A percentile compares a stretch with the other conserved stretches of the same genome.
Evolutionary conservation across 2,329 filamentous ascomycete genomes (phyloP).

Genomic region (Bipolaris zeicola): DNA sequence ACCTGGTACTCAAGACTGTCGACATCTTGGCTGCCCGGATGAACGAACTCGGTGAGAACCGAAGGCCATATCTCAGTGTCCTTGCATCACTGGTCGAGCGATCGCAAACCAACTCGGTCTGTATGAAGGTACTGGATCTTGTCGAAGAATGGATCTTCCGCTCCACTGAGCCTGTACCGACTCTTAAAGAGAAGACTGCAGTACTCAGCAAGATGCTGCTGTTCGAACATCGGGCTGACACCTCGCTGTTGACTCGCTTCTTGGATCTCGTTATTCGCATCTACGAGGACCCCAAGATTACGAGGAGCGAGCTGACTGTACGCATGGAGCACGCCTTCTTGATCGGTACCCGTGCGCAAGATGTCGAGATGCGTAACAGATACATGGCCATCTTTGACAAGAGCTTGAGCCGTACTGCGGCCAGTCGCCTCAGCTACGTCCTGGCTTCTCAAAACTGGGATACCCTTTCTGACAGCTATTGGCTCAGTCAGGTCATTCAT

Average conservation of each 20-base stretch:
- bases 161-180: conserved; percentile 93
- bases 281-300: conserved; percentile 96
- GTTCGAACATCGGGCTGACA: conserved; percentile 84
- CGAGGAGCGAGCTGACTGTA: conserved; percentile 92
- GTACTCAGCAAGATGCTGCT: conserved; percentile 99
- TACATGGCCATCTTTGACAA: conserved; percentile 97
- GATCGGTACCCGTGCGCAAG: conserved; percentile 88
- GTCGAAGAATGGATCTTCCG: conserved; percentile 97
- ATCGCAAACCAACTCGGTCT: conserved; percentile 83
- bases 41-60: conserved; percentile 87
- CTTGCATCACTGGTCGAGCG: conserved; percentile 94
- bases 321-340: conserved; percentile 98
- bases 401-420: conserved; percentile 90
- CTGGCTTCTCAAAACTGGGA: conserved; percentile 96
- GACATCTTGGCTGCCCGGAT: conserved; percentile 91
- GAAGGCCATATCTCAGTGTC: conserved; percentile 92
- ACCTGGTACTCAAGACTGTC: conserved; percentile 92
- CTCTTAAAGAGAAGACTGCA: conserved; percentile 97
- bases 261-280: conserved; percentile 95
- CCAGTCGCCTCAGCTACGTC: conserved; percentile 85
- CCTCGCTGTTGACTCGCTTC: conserved; percentile 88
- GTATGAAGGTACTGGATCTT: conserved; percentile 90
- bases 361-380: conserved; percentile 94
- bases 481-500: conserved; percentile 94
- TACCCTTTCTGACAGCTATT: conserved; percentile 90